Evolutionary conservation across 2,329 filamentous ascomycete species (phyloP), one percentile per base, ranked within the genome.

Genomic region (Beauveria rudraprayagi): DNA sequence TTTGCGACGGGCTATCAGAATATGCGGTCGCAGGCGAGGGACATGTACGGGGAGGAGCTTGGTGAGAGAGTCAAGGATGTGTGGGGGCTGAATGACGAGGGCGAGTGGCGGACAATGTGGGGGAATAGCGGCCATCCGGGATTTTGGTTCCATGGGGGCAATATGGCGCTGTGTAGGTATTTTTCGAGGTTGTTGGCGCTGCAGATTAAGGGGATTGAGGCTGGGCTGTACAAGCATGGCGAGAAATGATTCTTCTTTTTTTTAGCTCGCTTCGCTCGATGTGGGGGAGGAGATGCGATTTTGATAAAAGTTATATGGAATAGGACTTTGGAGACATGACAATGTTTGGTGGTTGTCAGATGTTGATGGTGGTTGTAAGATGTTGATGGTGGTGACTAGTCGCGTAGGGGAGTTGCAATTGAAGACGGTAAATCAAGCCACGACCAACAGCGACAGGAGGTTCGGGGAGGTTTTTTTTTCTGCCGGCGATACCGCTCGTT

Each of bases 141-240:
- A 0, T 84, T 89, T 62, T 89, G 85, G 85, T 83, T 83, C 64
- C 83, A 86, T 64, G 85, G 84, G 0, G 86, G 86, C 1, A 88
- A 87, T 63, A 67, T 89, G 43, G 84, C 83, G 0, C 70, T 88
- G 56, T 86, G 83, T 62, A 76, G 85, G 17, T 83, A 83, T 48
- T 88, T 78, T 65, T 88, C 85, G 0, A 79, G 77, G 50, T 58
- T 82, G 2, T 61, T 83, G 62, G 81, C 80, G 0, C 64, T 83
- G 56, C 81, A 83, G 70, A 82, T 84, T 53, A 79, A 80, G 69
- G 81, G 68, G 0, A 59, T 73, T 0, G 75, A 77, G 63, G 74
- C 69, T n/a, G 73, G 72, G 0, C 19, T 78, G 17, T 74, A 74
- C 51, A 64, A 63, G 17, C 70, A 72, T 30, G 67, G 68, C 0